These are phyloP conservation scores for Stramenopiles sp. DNA, from an alignment of 352 stramenopile genomes.

Conservation along the genomic window DNA sequence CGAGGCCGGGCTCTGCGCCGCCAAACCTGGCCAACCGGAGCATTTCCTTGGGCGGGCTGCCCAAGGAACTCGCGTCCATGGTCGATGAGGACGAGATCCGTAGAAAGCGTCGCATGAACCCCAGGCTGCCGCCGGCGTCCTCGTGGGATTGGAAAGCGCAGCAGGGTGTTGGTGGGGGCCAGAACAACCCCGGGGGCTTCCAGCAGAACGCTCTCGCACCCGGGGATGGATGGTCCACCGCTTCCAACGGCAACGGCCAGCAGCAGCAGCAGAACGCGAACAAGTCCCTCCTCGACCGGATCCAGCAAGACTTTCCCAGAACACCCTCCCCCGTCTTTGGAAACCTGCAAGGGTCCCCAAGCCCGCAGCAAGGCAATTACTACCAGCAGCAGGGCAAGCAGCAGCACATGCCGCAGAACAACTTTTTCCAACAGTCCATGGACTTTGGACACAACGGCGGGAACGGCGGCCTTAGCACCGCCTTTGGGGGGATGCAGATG, in stretches of 20 bases:
- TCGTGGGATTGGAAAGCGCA: neutral
- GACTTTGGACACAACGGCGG: no score
- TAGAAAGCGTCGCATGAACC: neutral
- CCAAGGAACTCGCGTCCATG: neutral
- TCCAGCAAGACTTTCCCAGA: slow-evolving; percentile 50
- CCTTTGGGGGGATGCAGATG: neutral
- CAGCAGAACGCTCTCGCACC: no score
- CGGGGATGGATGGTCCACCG: no score
- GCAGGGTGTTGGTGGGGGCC: no score
- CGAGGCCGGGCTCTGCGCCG: no score
- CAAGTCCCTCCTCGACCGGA: slow-evolving; percentile 37
- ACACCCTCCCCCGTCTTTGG: slow-evolving; percentile 41
- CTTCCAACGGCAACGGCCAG: no score
- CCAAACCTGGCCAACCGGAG: neutral
- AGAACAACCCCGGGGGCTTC: no score
- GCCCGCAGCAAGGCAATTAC: neutral
- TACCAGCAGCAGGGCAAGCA: neutral
- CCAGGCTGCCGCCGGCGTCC: neutral
- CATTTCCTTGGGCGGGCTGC: neutral
- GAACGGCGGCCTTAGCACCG: no score
- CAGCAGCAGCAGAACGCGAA: no score
- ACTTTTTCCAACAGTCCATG: no score
- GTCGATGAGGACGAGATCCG: neutral
- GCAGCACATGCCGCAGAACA: no score
- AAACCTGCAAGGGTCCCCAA: neutral